These are phyloP conservation scores for Sporothrix brasiliensis DNA, from an alignment of 2,329 filamentous ascomycete species.

Conservation along the genomic window DNA sequence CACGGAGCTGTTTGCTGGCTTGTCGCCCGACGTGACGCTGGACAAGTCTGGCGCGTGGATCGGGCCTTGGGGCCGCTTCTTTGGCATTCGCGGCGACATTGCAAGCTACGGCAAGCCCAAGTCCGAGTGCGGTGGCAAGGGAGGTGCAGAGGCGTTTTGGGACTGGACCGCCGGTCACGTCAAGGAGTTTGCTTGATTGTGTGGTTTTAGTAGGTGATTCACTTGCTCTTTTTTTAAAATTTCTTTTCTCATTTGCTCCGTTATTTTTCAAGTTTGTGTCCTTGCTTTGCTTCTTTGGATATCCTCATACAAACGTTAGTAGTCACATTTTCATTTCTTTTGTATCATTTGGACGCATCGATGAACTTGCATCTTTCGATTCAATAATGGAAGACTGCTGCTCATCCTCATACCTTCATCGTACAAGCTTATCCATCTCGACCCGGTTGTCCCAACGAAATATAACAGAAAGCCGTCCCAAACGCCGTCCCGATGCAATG, in stretches of 20 bases:
- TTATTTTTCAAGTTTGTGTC: not conserved
- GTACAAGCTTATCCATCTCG: slow-evolving; percentile 21
- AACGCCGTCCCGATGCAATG: slow-evolving; percentile 25
- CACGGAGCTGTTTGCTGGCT: slow-evolving; percentile 47
- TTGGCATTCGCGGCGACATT: slow-evolving; percentile 42
- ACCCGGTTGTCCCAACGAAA: not conserved
- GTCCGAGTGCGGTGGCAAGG: slow-evolving; percentile 48
- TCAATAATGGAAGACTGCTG: slow-evolving; percentile 24
- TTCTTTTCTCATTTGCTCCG: not conserved
- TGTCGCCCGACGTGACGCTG: slow-evolving; percentile 44
- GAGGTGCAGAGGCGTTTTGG: slow-evolving; percentile 47
- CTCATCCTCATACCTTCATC: slow-evolving; percentile 6
- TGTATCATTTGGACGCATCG: not conserved
- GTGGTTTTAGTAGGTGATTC: not conserved
- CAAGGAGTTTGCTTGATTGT: slow-evolving; percentile 37
- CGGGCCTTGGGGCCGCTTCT: slow-evolving; percentile 47
- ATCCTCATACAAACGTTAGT: slow-evolving; percentile 17
- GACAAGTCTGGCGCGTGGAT: slow-evolving; percentile 41
- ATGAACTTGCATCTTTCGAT: not conserved
- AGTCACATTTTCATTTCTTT: not conserved
- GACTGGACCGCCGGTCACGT: slow-evolving; percentile 49
- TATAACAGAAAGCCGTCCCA: slow-evolving; percentile 5
- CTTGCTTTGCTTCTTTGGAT: not conserved
- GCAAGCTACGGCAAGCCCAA: slow-evolving; percentile 40
- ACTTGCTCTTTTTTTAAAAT: not conserved